These are phyloP conservation scores for Xerocomus potaroensis DNA, from an alignment of 768 basidiomycete genomes.

Conservation along the genomic window DNA sequence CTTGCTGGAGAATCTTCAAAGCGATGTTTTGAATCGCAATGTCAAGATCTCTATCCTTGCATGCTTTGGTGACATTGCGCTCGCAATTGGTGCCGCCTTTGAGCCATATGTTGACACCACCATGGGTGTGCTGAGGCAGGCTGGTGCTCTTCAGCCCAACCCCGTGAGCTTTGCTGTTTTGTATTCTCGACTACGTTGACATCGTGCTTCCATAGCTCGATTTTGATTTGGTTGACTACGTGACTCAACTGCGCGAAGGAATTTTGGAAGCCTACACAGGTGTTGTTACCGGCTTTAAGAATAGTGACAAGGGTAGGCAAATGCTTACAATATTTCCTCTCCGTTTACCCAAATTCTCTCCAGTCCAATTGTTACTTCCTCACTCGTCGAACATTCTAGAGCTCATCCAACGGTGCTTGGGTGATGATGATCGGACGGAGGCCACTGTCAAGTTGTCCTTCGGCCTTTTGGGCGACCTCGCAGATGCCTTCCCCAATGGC, in stretches of 20 bases:
- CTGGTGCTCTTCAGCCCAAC: slow-evolving; percentile 82
- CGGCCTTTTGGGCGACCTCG: slow-evolving; percentile 91
- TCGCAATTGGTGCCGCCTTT: slow-evolving; percentile 83
- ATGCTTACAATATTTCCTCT: not conserved
- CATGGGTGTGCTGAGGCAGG: slow-evolving; percentile 88
- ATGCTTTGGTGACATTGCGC: slow-evolving; percentile 94
- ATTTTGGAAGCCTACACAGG: slow-evolving; percentile 97
- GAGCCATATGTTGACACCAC: slow-evolving; percentile 88
- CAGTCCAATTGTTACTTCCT: slow-evolving; percentile 45
- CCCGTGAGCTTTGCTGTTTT: slow-evolving; percentile 50
- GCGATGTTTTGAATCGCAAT: slow-evolving; percentile 83
- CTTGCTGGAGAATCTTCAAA: slow-evolving; percentile 86
- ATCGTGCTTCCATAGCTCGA: slow-evolving; percentile 51
- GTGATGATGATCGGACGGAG: slow-evolving; percentile 83
- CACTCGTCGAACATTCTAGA: slow-evolving; percentile 75
- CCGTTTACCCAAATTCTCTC: slow-evolving; percentile 1
- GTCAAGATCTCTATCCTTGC: slow-evolving; percentile 97
- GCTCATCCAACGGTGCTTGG: slow-evolving; percentile 70
- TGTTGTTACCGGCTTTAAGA: slow-evolving; percentile 87
- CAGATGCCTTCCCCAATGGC: slow-evolving; percentile 78
- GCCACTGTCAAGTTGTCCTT: slow-evolving; percentile 66
- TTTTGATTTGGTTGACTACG: slow-evolving; percentile 90
- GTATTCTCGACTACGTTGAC: not conserved
- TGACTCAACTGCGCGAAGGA: slow-evolving; percentile 83
- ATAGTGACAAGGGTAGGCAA: slow-evolving; percentile 63